phyloP scores from a whole-genome alignment of 2,329 filamentous ascomycete genomes.

The Macrophomina pseudophaseolina region DNA sequence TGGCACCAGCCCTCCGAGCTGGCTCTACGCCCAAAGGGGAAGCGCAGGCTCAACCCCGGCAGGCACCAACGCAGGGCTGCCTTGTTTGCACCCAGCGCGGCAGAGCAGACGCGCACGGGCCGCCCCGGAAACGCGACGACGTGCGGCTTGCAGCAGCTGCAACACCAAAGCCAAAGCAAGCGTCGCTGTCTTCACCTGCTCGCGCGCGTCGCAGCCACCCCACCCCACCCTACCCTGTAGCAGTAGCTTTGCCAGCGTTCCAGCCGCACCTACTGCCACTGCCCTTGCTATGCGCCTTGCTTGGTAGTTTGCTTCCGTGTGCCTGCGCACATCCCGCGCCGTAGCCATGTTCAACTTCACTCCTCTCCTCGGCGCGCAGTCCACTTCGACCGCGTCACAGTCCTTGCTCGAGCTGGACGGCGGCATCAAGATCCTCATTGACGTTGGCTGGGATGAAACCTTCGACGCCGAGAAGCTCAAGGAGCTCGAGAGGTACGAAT shows the following conservation, averaged over 20 bases:
- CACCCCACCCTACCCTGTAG: neutral
- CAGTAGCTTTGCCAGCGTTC: slow-evolving; percentile 9
- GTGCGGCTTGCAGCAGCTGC: neutral
- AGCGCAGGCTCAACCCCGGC: neutral
- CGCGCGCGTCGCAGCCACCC: slow-evolving; percentile 13
- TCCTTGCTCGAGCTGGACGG: slow-evolving; percentile 97
- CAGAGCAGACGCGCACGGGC: neutral
- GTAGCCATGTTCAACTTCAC: slow-evolving; percentile 90
- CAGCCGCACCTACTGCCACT: neutral
- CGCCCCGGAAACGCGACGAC: slow-evolving; percentile 10
- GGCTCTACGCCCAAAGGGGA: slow-evolving; percentile 1
- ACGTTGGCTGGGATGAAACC: slow-evolving; percentile 93
- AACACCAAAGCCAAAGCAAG: slow-evolving; percentile 10
- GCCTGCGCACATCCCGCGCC: slow-evolving; percentile 20
- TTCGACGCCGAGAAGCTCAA: slow-evolving; percentile 83
- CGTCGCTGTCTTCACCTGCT: slow-evolving; percentile 6
- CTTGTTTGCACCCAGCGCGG: slow-evolving; percentile 2
- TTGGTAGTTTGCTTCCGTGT: slow-evolving; percentile 16
- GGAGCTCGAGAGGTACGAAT: slow-evolving; percentile 81
- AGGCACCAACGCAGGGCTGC: neutral
- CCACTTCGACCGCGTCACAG: slow-evolving; percentile 83
- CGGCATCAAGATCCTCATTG: slow-evolving; percentile 91
- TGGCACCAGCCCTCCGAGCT: neutral
- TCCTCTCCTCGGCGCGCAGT: slow-evolving; percentile 87
- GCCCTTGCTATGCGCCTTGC: slow-evolving; percentile 13